Percentiles rank a stretch among this genome's conserved stretches.
phyloP scores from a whole-genome alignment of 768 basidiomycete genomes.

The Termitomyces titanicus region DNA sequence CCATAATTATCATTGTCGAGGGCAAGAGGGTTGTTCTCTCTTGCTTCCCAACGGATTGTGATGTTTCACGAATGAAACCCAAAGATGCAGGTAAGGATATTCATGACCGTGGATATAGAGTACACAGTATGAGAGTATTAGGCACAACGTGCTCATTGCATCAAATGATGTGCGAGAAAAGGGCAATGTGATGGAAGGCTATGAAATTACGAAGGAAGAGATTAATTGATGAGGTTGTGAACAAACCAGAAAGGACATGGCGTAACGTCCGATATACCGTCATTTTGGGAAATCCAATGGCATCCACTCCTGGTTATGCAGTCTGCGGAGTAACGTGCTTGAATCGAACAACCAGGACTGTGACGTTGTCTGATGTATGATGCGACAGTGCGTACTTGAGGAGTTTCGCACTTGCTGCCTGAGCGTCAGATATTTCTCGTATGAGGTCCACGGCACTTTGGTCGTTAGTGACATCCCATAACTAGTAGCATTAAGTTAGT shows the following conservation, averaged over 20 bases:
- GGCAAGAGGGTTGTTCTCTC: no score
- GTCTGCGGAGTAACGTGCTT: constrained; percentile 34
- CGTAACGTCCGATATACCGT: background rate
- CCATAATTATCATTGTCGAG: no score
- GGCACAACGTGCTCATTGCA: background rate
- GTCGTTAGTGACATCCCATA: constrained; percentile 96
- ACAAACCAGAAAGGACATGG: background rate
- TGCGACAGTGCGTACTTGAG: constrained; percentile 82
- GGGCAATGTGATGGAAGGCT: background rate
- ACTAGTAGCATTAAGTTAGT: constrained; percentile 39
- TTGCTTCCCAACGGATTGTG: no score
- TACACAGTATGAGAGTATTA: constrained; percentile 3
- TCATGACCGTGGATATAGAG: constrained; percentile 4
- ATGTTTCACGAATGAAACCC: no score
- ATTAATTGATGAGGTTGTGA: background rate
- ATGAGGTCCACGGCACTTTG: constrained; percentile 88
- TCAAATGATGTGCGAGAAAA: background rate
- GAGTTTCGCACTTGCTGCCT: constrained; percentile 70
- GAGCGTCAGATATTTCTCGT: constrained; percentile 68
- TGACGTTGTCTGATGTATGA: constrained; percentile 95
- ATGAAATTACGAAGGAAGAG: background rate
- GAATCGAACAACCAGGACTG: constrained; percentile 85
- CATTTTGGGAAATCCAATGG: background rate
- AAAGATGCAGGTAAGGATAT: no score
- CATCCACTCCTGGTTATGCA: constrained; percentile 6